Conservation (phyloP, 441 rosid genomes). For the Hypseocharis bilobata region DNA sequence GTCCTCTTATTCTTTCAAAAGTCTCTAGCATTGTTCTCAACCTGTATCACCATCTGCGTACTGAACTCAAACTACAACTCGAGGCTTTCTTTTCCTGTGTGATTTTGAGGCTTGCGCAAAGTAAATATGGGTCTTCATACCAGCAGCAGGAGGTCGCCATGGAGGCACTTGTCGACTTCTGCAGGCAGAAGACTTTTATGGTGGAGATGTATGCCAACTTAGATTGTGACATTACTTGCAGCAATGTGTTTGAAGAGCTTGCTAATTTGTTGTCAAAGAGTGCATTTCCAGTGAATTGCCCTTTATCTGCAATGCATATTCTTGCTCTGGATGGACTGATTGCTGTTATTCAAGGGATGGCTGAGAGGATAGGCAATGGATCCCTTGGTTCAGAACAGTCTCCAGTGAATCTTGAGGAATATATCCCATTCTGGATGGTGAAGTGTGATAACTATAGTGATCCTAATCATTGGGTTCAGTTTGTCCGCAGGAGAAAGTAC, state of each 20-base stretch:
- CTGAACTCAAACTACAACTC: slow-evolving; percentile 75
- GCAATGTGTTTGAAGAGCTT: slow-evolving; percentile 77
- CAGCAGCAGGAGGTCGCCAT: slow-evolving; percentile 90
- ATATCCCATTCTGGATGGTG: slow-evolving; percentile 58
- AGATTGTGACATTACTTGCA: slow-evolving; percentile 81
- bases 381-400: slow-evolving; percentile 33
- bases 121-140: slow-evolving; percentile 66
- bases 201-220: slow-evolving; percentile 78
- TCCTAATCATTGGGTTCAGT: slow-evolving; percentile 70
- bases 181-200: slow-evolving; percentile 73
- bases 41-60: slow-evolving; percentile 68
- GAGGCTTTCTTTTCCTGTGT: slow-evolving; percentile 89
- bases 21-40: slow-evolving; percentile 80
- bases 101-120: slow-evolving; percentile 72
- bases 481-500: slow-evolving; percentile 52
- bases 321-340: slow-evolving; percentile 80
- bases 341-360: slow-evolving; percentile 62
- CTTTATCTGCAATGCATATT: slow-evolving; percentile 75
- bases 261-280: slow-evolving; percentile 72
- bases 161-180: slow-evolving; percentile 88
- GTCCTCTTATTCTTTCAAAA: slow-evolving; percentile 81
- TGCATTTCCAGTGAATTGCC: slow-evolving; percentile 78
- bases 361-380: slow-evolving; percentile 59
- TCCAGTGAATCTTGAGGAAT: slow-evolving; percentile 36
- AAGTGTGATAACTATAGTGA: slow-evolving; percentile 58